Evolutionary conservation across 371 early-diverging fungal species (phyloP), one percentile per base, ranked within the genome.

Genomic region (Mortierella sp.): DNA sequence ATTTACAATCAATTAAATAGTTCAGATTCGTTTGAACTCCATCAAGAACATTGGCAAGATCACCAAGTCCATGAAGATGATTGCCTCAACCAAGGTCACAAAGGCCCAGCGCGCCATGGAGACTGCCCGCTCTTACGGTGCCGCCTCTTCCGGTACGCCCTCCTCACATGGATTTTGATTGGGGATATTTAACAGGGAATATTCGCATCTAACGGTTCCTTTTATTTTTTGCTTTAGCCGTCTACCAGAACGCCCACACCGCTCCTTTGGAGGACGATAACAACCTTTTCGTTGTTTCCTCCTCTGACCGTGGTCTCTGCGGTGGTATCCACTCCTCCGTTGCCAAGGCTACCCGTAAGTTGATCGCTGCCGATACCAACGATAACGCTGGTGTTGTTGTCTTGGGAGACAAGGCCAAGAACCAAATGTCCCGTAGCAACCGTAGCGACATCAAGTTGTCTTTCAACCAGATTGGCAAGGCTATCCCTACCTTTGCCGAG

Each of bases 41-140:
- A 93, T 99, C 74, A 90, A 92, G 80, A 98, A 96, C 93, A 99
- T 98, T 87, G 96, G 93, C 83, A 99, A 99, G 90, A 98, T 99
- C 86, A 99, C 99, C 68, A 97, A 98, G 88, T 98, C 98, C 68
- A 98, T 98, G 98, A 99, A 99, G 91, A 98, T 99, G 98, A 99
- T 99, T 97, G 98, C 99, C 68, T 97, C 98, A 54, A 98, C 99
- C 87, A 99, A 99, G 92, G 93, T 97, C 83, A 85, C 87, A 82
- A 94, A 95, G 87, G 98, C 99, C 53, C 97, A 97, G 89, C 91
- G 93, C 74, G 88, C 89, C 83, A 98, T 99, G 98, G 95, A 96
- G 82, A 84, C 88, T 66, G 98, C 97, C 45, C 95, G 98, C 74
- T 83, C 84, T 56, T 96, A 94, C 83, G 98, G 98, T 75, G 60